Percentiles rank a stretch among this genome's conserved stretches.
Conservation (phyloP, 768 basidiomycete genomes). For the Dentipellis sp. region DNA sequence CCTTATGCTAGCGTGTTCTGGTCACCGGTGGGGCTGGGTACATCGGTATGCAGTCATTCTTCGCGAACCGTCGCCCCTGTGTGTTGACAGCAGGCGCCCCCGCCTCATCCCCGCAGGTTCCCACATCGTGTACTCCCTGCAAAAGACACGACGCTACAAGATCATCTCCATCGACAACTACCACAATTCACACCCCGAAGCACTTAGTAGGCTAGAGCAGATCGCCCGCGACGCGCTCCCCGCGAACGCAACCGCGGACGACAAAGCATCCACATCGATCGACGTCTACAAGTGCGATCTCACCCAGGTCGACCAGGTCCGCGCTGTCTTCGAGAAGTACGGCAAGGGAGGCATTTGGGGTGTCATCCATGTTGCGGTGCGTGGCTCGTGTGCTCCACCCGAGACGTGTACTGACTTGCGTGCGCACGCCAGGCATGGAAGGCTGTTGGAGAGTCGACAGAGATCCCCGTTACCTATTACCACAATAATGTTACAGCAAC, state of each 20-base stretch:
- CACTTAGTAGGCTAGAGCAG: slow-evolving; percentile 69
- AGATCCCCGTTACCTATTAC: slow-evolving; percentile 91
- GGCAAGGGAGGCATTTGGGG: slow-evolving; percentile 92
- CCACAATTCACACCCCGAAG: slow-evolving; percentile 78
- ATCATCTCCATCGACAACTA: slow-evolving; percentile 94
- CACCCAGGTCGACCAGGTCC: slow-evolving; percentile 60
- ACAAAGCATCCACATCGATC: slow-evolving; percentile 65
- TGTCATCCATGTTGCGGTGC: slow-evolving; percentile 88
- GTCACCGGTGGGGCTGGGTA: slow-evolving; percentile 84
- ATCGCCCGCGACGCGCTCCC: slow-evolving; percentile 72
- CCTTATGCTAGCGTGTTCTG: slow-evolving; percentile 40
- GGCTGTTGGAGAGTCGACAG: slow-evolving; percentile 93
- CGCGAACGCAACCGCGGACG: slow-evolving; percentile 50
- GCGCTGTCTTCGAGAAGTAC: slow-evolving; percentile 75
- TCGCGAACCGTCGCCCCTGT: slow-evolving; percentile 9
- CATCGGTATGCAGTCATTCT: slow-evolving; percentile 47
- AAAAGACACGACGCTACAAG: slow-evolving; percentile 82
- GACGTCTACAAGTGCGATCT: slow-evolving; percentile 68
- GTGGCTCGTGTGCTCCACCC: slow-evolving; percentile 21
- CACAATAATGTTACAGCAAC: slow-evolving; percentile 90
- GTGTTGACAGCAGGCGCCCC: background rate
- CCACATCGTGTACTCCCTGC: slow-evolving; percentile 82
- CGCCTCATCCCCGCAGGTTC: slow-evolving; percentile 48
- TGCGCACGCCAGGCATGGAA: slow-evolving; percentile 71
- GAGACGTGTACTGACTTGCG: too few relatives aligned